Evolutionary conservation across 495 filamentous ascomycete species (phyloP).

Genomic region (Penicillium dipodomyicola): DNA sequence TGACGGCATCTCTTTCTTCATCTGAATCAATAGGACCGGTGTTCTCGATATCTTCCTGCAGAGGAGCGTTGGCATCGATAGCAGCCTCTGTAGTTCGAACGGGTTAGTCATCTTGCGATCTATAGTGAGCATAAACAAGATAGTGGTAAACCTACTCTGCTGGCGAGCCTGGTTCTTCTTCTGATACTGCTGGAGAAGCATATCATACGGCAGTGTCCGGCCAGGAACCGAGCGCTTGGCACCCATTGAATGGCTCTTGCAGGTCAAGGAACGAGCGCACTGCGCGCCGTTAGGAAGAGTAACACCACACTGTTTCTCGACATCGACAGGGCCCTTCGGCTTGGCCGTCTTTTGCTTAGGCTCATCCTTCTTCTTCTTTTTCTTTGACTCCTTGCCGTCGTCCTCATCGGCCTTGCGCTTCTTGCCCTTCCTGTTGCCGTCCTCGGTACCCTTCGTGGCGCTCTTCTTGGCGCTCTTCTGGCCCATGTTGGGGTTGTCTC

Average conservation of each 20-base stretch:
- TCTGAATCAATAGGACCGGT: conserved; percentile 82
- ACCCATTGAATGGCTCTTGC: conserved; percentile 96
- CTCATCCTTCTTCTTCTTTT: conserved; percentile 91
- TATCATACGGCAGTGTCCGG: conserved; percentile 88
- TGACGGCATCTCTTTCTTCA: conserved; percentile 86
- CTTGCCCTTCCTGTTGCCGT: conserved; percentile 72
- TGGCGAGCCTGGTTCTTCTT: conserved; percentile 99
- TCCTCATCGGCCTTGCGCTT: conserved; percentile 89
- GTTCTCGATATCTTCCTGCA: conserved; percentile 77
- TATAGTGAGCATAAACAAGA: neutral
- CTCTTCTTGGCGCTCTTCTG: conserved; percentile 72
- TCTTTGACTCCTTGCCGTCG: conserved; percentile 72
- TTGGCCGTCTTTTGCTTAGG: conserved; percentile 81
- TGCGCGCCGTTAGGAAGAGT: conserved; percentile 77
- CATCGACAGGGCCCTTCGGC: conserved; percentile 93
- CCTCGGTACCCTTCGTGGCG: conserved; percentile 60
- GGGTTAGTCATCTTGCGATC: conserved; percentile 6
- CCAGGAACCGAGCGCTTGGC: conserved; percentile 90
- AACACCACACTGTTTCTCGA: conserved; percentile 96
- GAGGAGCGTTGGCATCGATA: conserved; percentile 89
- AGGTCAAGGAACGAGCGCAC: conserved; percentile 89
- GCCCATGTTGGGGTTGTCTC: conserved; percentile 42
- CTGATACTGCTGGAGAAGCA: conserved; percentile 89
- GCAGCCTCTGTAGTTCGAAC: conserved; percentile 65
- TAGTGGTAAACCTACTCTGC: conserved; percentile 64